A percentile compares a stretch with the other conserved stretches of the same genome.
Evolutionary conservation across 2,329 filamentous ascomycete genomes (phyloP).

Genomic region (Didymellaceae sp.): DNA sequence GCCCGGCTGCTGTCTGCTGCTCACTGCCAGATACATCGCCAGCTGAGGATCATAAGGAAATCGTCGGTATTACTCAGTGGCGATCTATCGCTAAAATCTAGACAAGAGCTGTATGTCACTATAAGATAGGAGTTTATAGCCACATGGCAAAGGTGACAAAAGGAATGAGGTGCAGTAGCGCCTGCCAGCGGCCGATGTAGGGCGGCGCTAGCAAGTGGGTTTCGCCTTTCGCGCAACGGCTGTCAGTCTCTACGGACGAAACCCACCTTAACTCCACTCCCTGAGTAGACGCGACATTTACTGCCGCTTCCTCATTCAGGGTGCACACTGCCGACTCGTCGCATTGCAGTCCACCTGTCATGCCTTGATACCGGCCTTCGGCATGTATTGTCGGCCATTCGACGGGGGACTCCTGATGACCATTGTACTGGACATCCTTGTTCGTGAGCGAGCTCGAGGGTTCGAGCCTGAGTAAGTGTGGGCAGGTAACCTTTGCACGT

Average conservation of each 20-base stretch:
- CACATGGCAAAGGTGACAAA: background rate
- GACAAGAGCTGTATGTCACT: slow-evolving; percentile 1
- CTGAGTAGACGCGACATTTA: background rate
- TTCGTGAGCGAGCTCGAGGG: too few species aligned
- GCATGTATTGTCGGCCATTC: too few species aligned
- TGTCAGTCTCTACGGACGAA: slow-evolving; percentile 8
- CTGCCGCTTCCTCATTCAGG: background rate
- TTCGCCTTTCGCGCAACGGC: background rate
- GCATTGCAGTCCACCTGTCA: background rate
- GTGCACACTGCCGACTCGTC: background rate
- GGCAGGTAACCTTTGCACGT: too few species aligned
- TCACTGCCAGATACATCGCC: background rate
- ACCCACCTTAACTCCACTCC: slow-evolving; percentile 3
- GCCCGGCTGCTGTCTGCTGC: background rate
- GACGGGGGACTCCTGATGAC: too few species aligned
- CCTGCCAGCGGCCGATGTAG: slow-evolving; percentile 1
- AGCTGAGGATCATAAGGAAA: background rate
- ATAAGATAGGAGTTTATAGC: background rate
- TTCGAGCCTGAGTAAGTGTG: too few species aligned
- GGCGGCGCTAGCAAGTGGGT: background rate
- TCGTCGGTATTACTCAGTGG: background rate
- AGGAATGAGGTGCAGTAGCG: background rate
- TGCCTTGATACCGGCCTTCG: too few species aligned
- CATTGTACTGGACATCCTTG: too few species aligned
- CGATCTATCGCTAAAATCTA: background rate